A percentile compares a stretch with the other conserved stretches of the same genome.
Conservation (phyloP, 1,284 basidiomycete species). For the Sporisorium reilianum region DNA sequence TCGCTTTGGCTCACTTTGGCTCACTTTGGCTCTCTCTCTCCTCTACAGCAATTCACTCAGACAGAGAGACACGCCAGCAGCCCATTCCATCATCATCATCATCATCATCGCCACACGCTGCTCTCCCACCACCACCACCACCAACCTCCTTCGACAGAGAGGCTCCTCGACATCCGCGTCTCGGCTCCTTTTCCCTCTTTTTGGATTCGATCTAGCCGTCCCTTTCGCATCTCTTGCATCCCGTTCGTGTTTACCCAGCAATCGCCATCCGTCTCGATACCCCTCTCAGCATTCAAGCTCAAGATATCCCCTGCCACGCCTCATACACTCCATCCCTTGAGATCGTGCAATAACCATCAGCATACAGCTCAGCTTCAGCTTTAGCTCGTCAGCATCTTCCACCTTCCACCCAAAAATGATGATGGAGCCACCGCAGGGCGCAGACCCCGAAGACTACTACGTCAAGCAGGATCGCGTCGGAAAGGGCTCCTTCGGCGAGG, state of each 20-base stretch:
- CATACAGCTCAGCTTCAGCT: slow-evolving; percentile 4
- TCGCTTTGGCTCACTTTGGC: background rate
- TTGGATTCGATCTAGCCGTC: background rate
- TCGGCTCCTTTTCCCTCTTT: background rate
- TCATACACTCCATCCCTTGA: background rate
- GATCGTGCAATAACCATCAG: background rate
- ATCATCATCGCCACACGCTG: background rate
- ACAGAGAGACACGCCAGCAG: background rate
- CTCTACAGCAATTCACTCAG: background rate
- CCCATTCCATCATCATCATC: background rate
- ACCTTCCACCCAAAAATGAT: slow-evolving; percentile 8
- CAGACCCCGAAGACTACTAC: slow-evolving; percentile 73
- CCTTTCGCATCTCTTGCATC: slow-evolving; percentile 4
- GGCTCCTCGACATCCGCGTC: background rate
- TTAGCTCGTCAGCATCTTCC: background rate
- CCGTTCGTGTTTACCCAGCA: slow-evolving; percentile 5
- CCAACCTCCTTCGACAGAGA: background rate
- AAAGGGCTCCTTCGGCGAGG: slow-evolving; percentile 68
- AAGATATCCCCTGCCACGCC: slow-evolving; percentile 5
- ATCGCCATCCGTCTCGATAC: slow-evolving; percentile 6
- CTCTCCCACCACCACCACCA: background rate
- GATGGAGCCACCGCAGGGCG: slow-evolving; percentile 55
- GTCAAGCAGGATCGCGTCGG: slow-evolving; percentile 92
- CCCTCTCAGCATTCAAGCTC: slow-evolving; percentile 7
- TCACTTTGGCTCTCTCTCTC: background rate